phyloP scores from a whole-genome alignment of 2,329 filamentous ascomycete species.

The Hypoxylon sp. region DNA sequence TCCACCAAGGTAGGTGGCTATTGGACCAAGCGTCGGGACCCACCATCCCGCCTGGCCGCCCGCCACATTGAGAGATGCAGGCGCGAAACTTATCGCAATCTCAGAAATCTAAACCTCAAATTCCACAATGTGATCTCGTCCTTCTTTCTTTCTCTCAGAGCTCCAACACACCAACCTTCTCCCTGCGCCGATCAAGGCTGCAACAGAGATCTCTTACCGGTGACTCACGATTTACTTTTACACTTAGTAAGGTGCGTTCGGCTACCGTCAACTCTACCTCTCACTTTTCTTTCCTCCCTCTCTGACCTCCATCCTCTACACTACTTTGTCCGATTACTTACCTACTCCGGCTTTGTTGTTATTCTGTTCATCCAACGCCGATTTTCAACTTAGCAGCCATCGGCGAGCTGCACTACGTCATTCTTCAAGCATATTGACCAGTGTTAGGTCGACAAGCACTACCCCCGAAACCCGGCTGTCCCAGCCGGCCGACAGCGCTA shows the following conservation, averaged over 20 bases:
- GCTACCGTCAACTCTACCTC: conserved; percentile 6
- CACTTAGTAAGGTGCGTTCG: conserved; percentile 21
- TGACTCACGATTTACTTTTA: conserved; percentile 10
- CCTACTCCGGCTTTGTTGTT: background rate
- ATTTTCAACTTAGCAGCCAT: background rate
- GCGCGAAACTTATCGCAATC: conserved; percentile 46
- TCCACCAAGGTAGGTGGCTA: conserved; percentile 4
- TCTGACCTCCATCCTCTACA: background rate
- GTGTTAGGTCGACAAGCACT: conserved; percentile 30
- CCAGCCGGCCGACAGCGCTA: conserved; percentile 50
- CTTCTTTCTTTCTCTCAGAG: conserved; percentile 20
- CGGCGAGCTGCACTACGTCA: background rate
- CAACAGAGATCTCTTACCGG: conserved; percentile 20
- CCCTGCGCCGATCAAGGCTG: conserved; percentile 32
- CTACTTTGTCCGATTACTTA: background rate
- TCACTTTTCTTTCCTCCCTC: background rate
- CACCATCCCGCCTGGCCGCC: conserved; percentile 41
- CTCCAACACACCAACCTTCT: conserved; percentile 23
- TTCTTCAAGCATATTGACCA: conserved; percentile 10
- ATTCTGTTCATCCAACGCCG: background rate
- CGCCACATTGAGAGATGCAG: conserved; percentile 44
- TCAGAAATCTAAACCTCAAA: conserved; percentile 42
- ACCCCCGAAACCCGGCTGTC: conserved; percentile 41
- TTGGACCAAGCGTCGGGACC: conserved; percentile 32
- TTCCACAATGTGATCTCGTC: conserved; percentile 50